phyloP scores from a whole-genome alignment of 169 alveolate genomes.

The Cryptosporidium sp. region DNA sequence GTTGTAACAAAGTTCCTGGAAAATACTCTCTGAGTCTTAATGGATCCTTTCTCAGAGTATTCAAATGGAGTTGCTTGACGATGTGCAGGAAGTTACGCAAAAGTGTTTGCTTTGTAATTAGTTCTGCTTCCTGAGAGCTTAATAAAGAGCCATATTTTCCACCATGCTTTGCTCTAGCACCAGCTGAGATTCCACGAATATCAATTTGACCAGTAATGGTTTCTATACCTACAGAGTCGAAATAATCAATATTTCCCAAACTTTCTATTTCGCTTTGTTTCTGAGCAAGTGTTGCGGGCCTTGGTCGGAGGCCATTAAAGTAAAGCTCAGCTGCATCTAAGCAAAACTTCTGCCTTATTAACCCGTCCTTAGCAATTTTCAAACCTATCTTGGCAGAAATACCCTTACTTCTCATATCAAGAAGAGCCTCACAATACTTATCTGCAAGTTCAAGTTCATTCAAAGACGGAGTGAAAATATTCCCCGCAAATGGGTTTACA shows the following conservation, averaged over 20 bases:
- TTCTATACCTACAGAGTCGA: neutral
- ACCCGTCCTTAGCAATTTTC: conserved; percentile 41
- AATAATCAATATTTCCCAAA: conserved; percentile 35
- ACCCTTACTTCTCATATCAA: conserved; percentile 58
- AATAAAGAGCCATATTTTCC: neutral
- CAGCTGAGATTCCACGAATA: neutral
- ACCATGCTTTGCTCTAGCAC: neutral
- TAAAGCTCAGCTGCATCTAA: conserved; percentile 59
- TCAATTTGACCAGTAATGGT: neutral
- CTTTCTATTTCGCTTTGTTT: conserved; percentile 34
- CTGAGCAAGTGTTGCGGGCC: conserved; percentile 40
- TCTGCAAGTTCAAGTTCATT: conserved; percentile 52
- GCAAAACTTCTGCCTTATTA: conserved; percentile 46
- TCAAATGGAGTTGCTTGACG: conserved; percentile 28
- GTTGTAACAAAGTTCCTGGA: conserved; percentile 49
- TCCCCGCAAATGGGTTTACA: conserved; percentile 42
- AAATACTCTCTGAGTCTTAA: conserved; percentile 42
- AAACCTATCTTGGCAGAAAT: conserved; percentile 36
- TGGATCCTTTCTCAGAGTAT: conserved; percentile 50
- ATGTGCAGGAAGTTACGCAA: conserved; percentile 52
- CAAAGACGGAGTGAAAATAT: conserved; percentile 30
- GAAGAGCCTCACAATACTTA: conserved; percentile 57
- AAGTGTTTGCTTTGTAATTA: conserved; percentile 50
- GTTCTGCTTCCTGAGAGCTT: conserved; percentile 55
- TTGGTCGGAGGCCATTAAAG: conserved; percentile 50